Base-by-base conservation (phyloP, 208 protist genomes). In the Trypanosomatidae sp. region DNA sequence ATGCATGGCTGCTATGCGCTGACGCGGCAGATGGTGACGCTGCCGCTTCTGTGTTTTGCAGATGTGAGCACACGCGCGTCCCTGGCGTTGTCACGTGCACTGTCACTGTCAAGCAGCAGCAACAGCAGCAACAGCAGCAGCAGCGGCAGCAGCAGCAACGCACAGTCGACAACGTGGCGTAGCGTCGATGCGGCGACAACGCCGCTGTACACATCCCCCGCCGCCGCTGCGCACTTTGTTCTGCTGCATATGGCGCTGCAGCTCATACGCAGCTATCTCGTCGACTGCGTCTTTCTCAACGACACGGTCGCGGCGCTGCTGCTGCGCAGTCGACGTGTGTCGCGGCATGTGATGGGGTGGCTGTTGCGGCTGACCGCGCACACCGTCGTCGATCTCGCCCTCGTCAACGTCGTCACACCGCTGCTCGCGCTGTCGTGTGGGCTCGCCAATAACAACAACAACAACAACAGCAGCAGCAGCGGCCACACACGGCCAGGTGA, bases 1-100 rank as follows among this genome's bases (percentile, higher is more conserved):
- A 52, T 90, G 22, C 81, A 86, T 45, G 76, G 62, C 48, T 62
- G 64, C 43, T 82, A 71, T 56, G 58, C 66, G 33, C 41, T 86
- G 6, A 67, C 73, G 53, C 65, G 65, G 20, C 69, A 90, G 56
- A 60, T 71, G 15, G 67, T 43, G n/a, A 61, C 66, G 18, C 43
- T 90, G 38, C 71, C 66, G 3, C 41, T 90, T 50, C 33, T 90
- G 48, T 52, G 53, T 51, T 83, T 76, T 48, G 38, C 21, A 0
- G 73, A 83, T 39, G 26, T 47, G 8, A 50, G 53, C n/a, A n/a
- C n/a, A n/a, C n/a, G n/a, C n/a, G n/a, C n/a, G n/a, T n/a, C n/a
- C 11, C 22, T 16, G 2, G 47, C 41, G 6, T 25, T 21, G 33
- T 22, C 25, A 41, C 11, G 56, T 50, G 10, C 2, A 35, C 33